Evolutionary conservation across 2,329 filamentous ascomycete genomes (phyloP), one percentile per base, ranked within the genome.

Genomic region (Thelonectria olida): DNA sequence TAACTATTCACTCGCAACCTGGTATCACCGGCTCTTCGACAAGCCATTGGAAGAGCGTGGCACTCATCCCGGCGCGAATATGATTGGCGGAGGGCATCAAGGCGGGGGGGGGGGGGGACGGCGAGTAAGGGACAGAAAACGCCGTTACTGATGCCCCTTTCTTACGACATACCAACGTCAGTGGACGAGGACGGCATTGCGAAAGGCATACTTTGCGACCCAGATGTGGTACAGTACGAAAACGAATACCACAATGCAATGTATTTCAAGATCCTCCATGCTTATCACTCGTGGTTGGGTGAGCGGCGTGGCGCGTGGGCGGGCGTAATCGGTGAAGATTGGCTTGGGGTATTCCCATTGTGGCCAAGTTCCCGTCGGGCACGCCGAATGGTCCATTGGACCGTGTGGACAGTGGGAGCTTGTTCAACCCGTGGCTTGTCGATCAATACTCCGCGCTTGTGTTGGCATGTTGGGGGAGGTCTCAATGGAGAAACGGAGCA

Each of bases 321-420:
- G 36, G 36, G 36, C 36, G 17, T 39, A 31, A 31, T 31, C 10
- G 13, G 28, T 31, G 53, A 23, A 49, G 44, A 17, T 4, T 8
- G 41, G 22, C 6, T 45, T 25, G 41, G 41, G 15, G 28, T 9
- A 34, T 31, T 17, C 55, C 55, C 55, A 19, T 52, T 52, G 36
- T 13, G 39, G 53, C 23, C 44, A 49, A 48, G 44, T 23, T 48
- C 45, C 53, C 55, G 48, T 58, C 55, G 55, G 55, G 39, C 39
- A 52, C 31, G 55, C 55, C 55, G 55, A 52, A 31, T 31, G 28
- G 28, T 31, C 28, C 28, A 31, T 31, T 31, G 7, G 39, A 52
- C 49, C 6, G 34, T 23, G 54, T 28, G 19, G n/a, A n/a, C n/a
- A n/a, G n/a, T 19, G 28, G 19, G 38, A 9, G 17, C 53, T 23